Evolutionary conservation across 2,329 filamentous ascomycete species (phyloP), one percentile per base, ranked within the genome.

Genomic region (Xylaria hypoxylon): DNA sequence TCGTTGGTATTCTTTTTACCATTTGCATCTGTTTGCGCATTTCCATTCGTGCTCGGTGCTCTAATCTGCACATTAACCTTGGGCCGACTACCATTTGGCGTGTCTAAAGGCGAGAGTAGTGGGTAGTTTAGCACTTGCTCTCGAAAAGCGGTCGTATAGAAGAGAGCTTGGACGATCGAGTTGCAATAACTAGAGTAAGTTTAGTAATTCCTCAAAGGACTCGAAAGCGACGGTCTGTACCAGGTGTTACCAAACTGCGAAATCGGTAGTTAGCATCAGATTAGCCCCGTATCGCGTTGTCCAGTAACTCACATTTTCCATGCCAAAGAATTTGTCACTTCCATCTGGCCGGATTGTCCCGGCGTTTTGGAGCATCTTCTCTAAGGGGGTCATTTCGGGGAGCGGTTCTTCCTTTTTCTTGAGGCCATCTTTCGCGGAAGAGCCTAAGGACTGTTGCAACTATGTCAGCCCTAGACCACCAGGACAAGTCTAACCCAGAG

Each of bases 311-410:
- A 98, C 95, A 82, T 99, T 99, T 81, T 99, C 96, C 79, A 98
- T 91, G 17, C 96, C 96, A 81, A 96, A 98, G 83, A 97, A 99
- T 83, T 97, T 97, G 83, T 98, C 96, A 78, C 92, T 97, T 60
- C 96, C 96, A 80, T 98, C 94, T 72, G 87, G 84, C 75, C 93
- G 89, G 72, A 96, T 82, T 2, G 94, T 89, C 3, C 94, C 94
- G 65, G 92, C 89, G 79, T 93, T 91, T 73, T 89, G 87, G 35
- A 99, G 85, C 85, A 96, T 91, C 83, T 93, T 90, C 74, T 90
- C 86, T 64, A 90, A 73, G 2, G 89, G 88, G 1, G 88, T 90
- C 60, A 85, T 73, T 74, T 90, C 88, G n/a, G 81, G 80, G n/a
- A 79, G 70, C n/a, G 80, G 77, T 71, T 89, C 86, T 51, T 88